phyloP scores from a whole-genome alignment of 2,329 filamentous ascomycete species.

The Fusarium nodosum region DNA sequence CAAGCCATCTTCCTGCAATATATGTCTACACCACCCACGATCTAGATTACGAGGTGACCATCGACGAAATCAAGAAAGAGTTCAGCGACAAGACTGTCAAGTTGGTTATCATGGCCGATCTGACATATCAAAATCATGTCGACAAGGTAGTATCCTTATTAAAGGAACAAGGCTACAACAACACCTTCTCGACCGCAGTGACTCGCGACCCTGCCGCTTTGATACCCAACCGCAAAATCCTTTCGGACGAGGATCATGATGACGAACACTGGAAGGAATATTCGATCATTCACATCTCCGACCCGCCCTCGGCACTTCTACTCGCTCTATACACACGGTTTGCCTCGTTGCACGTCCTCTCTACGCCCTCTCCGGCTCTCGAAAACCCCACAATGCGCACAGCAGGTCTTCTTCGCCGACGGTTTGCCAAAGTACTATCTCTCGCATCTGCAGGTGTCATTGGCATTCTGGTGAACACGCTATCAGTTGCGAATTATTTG shows the following conservation, averaged over 20 bases:
- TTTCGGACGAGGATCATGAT: constrained; percentile 58
- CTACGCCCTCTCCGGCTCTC: constrained; percentile 71
- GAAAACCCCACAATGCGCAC: constrained; percentile 61
- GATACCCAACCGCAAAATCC: constrained; percentile 85
- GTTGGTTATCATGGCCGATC: constrained; percentile 87
- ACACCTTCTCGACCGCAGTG: constrained; percentile 78
- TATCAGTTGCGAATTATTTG: constrained; percentile 92
- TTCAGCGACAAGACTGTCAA: constrained; percentile 75
- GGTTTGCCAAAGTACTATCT: constrained; percentile 87
- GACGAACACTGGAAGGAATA: constrained; percentile 71
- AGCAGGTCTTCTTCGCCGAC: constrained; percentile 76
- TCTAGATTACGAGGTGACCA: constrained; percentile 72
- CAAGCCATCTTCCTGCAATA: constrained; percentile 86
- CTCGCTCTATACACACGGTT: constrained; percentile 89
- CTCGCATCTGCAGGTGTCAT: constrained; percentile 87
- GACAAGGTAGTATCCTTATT: constrained; percentile 68
- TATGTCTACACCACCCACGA: constrained; percentile 87
- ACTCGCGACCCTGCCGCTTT: constrained; percentile 82
- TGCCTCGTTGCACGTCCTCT: constrained; percentile 81
- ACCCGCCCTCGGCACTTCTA: constrained; percentile 84
- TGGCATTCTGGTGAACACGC: constrained; percentile 95
- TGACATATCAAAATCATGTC: constrained; percentile 86
- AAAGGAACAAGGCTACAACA: constrained; percentile 73
- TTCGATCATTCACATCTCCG: constrained; percentile 86
- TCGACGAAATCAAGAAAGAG: constrained; percentile 73